Percentiles rank a stretch among this genome's conserved stretches.
phyloP scores from a whole-genome alignment of 352 stramenopile genomes.

The Phytophthora pinifolia region DNA sequence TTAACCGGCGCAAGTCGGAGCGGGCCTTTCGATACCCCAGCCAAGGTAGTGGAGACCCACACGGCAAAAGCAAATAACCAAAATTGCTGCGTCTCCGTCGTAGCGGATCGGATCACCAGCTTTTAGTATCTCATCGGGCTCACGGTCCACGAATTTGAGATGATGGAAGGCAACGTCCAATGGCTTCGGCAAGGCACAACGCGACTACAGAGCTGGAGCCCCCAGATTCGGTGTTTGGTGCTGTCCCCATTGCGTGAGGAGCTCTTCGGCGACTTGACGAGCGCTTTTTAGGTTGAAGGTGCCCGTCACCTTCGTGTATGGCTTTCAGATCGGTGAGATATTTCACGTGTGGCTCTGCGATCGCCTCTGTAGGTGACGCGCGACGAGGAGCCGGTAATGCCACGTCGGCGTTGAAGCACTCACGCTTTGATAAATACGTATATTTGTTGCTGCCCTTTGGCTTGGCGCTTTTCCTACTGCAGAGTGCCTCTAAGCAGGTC shows the following conservation, averaged over 20 bases:
- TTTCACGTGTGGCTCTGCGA: neutral
- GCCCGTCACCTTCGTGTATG: too few relatives aligned
- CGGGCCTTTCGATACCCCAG: slow-evolving; percentile 3
- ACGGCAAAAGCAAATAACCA: neutral
- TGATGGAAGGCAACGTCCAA: neutral
- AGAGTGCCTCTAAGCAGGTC: slow-evolving; percentile 46
- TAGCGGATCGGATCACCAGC: slow-evolving; percentile 1
- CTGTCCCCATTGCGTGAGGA: neutral
- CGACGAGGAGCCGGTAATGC: slow-evolving; percentile 1
- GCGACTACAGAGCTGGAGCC: slow-evolving; percentile 14
- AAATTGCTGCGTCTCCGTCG: too few relatives aligned
- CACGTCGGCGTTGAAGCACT: too few relatives aligned
- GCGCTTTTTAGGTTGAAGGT: too few relatives aligned
- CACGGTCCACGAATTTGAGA: slow-evolving; percentile 18
- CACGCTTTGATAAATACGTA: too few relatives aligned
- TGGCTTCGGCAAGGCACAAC: slow-evolving; percentile 5
- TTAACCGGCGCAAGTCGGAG: slow-evolving; percentile 21
- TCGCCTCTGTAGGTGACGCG: neutral
- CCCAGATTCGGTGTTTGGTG: too few relatives aligned
- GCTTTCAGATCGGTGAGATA: slow-evolving; percentile 4
- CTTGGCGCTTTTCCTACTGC: slow-evolving; percentile 10
- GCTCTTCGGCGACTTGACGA: neutral
- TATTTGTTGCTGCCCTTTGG: neutral
- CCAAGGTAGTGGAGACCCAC: slow-evolving; percentile 22
- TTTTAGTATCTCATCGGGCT: neutral